A percentile compares a stretch with the other conserved stretches of the same genome.
Conservation (phyloP, 129 eudicot species). For the Saposhnikovia divaricata region DNA sequence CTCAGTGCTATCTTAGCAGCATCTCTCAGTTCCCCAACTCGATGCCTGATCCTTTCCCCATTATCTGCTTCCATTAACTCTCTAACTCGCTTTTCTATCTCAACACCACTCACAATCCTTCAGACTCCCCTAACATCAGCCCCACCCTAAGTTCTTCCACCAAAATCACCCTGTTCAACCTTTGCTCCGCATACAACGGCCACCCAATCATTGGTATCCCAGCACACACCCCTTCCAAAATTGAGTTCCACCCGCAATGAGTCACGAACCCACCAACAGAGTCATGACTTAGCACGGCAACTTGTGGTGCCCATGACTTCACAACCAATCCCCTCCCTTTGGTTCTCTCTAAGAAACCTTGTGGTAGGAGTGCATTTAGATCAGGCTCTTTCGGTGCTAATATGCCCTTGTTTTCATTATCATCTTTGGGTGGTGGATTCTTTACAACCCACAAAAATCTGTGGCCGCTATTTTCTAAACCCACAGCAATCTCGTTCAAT, state of each 20-base stretch:
- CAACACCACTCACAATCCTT: constrained; percentile 20
- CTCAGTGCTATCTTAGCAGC: constrained; percentile 16
- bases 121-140: constrained; percentile 18
- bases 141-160: constrained; percentile 38
- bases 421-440: constrained; percentile 41
- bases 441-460: constrained; percentile 76
- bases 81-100: constrained; percentile 25
- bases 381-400: constrained; percentile 28
- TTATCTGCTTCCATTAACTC: constrained; percentile 29
- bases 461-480: constrained; percentile 52
- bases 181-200: constrained; percentile 51
- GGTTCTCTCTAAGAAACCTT: constrained; percentile 43
- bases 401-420: constrained; percentile 10
- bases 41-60: constrained; percentile 19
- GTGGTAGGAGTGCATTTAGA: constrained; percentile 32
- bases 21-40: constrained; percentile 19
- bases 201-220: constrained; percentile 46
- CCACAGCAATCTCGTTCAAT: constrained; percentile 51
- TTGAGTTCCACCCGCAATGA: constrained; percentile 49
- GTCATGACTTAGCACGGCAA: constrained; percentile 28
- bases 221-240: constrained; percentile 25
- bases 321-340: constrained; percentile 28
- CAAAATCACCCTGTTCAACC: constrained; percentile 23
- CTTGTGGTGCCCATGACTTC: constrained; percentile 45
- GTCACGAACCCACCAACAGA: constrained; percentile 49